Conservation (phyloP, 2,329 filamentous ascomycete genomes). For the Keithomyces neogunnii region DNA sequence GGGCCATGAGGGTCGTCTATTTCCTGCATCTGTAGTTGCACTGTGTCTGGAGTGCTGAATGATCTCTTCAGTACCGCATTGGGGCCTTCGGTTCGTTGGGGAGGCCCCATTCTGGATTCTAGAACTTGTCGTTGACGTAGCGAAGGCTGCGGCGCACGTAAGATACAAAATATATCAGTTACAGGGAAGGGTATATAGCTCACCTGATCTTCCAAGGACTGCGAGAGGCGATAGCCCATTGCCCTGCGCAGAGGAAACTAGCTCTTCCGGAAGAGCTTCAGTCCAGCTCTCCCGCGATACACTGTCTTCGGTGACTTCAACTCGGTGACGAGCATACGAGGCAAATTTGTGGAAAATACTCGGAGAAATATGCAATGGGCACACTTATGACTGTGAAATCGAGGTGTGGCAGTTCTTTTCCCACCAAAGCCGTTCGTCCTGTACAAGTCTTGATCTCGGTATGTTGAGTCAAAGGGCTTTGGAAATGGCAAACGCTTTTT, state of each 20-base stretch:
- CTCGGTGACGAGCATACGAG: neutral
- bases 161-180: neutral
- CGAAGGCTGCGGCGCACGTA: neutral
- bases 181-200: neutral
- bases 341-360: neutral
- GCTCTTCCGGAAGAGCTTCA: neutral
- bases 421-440: neutral
- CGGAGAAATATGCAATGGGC: neutral
- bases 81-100: slow-evolving; percentile 21
- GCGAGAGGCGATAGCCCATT: neutral
- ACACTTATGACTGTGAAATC: neutral
- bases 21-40: slow-evolving; percentile 29
- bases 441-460: no score
- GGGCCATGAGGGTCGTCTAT: slow-evolving; percentile 15
- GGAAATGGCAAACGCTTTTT: neutral
- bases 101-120: slow-evolving; percentile 3
- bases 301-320: neutral
- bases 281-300: neutral
- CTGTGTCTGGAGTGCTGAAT: slow-evolving; percentile 40
- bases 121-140: neutral
- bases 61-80: slow-evolving; percentile 36
- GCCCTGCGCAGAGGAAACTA: neutral
- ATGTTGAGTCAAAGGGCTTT: neutral
- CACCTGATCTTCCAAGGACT: slow-evolving; percentile 2
- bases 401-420: neutral